Percentiles rank a stretch among this genome's conserved stretches.
Evolutionary conservation across 2,329 filamentous ascomycete species (phyloP).

Genomic region (Chrysoporthe deuterocubensis): DNA sequence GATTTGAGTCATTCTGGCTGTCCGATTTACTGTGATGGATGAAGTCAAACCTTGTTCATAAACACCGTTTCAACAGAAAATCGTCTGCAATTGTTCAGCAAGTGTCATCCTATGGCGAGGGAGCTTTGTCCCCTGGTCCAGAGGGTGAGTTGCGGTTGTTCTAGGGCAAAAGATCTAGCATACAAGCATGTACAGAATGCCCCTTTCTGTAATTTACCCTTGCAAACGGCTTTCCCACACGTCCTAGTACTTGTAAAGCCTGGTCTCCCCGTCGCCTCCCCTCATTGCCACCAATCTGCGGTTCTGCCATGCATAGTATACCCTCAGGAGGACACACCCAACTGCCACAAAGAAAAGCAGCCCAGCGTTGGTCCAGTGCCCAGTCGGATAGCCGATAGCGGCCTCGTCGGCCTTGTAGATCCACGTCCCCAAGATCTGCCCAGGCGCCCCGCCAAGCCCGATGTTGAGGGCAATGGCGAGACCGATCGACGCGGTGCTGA

Average conservation of each 20-base stretch:
- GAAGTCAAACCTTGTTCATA: no score
- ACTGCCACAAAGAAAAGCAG: constrained; percentile 62
- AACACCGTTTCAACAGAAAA: no score
- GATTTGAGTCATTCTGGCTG: no score
- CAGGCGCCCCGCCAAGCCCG: constrained; percentile 66
- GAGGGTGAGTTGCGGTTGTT: no score
- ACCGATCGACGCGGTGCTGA: constrained; percentile 66
- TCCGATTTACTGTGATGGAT: no score
- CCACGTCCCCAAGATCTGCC: constrained; percentile 75
- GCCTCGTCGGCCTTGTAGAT: constrained; percentile 71
- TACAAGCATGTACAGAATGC: no score
- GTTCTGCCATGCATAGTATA: constrained; percentile 59
- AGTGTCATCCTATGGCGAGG: no score
- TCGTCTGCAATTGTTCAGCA: constrained; percentile 1
- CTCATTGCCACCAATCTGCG: constrained; percentile 39
- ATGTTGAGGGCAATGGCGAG: constrained; percentile 74
- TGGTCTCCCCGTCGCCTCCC: constrained; percentile 39
- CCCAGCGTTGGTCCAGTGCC: constrained; percentile 69
- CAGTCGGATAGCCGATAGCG: constrained; percentile 66
- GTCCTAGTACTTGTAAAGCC: constrained; percentile 46
- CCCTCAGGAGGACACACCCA: constrained; percentile 56
- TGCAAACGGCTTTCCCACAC: background rate
- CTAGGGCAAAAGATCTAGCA: no score
- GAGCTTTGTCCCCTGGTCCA: no score
- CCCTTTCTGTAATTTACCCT: no score